These are phyloP conservation scores for Podila clonocystis DNA, from an alignment of 192 early-diverging fungal genomes.

Conservation along the genomic window DNA sequence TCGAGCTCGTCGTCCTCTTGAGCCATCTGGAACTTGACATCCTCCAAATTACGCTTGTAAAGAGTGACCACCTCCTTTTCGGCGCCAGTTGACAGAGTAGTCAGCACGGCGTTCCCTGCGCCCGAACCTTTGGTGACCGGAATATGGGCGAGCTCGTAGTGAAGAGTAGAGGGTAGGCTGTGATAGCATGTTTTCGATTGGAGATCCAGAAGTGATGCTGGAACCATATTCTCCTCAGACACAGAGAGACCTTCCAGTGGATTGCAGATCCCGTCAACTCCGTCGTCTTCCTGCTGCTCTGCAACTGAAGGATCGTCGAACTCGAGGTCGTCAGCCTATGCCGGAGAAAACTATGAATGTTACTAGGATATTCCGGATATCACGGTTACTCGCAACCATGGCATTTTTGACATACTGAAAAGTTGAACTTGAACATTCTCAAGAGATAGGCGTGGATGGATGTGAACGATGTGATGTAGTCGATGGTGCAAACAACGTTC, in stretches of 20 bases:
- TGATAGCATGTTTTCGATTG: constrained; percentile 21
- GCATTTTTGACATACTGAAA: constrained; percentile 21
- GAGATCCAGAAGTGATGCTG: constrained; percentile 29
- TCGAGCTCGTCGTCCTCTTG: constrained; percentile 66
- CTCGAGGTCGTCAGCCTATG: constrained; percentile 47
- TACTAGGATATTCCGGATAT: neutral
- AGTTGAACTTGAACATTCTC: constrained; percentile 51
- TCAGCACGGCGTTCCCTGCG: constrained; percentile 25
- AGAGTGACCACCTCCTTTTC: constrained; percentile 51
- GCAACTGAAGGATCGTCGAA: constrained; percentile 21
- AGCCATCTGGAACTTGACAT: constrained; percentile 87
- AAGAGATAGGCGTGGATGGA: neutral
- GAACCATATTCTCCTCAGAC: constrained; percentile 8
- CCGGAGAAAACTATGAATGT: neutral
- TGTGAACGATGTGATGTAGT: neutral
- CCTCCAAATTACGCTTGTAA: constrained; percentile 78
- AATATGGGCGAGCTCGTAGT: constrained; percentile 43
- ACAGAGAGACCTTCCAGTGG: constrained; percentile 28
- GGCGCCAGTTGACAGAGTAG: constrained; percentile 16
- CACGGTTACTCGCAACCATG: too few species aligned
- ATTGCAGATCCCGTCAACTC: constrained; percentile 17
- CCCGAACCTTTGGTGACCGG: constrained; percentile 33
- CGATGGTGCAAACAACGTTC: neutral
- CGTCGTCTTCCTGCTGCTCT: constrained; percentile 25
- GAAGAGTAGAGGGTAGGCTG: constrained; percentile 29